Evolutionary conservation across 139 green algal genomes (phyloP), one percentile per base, ranked within the genome.

Genomic region (Tetratostichococcus sp.): DNA sequence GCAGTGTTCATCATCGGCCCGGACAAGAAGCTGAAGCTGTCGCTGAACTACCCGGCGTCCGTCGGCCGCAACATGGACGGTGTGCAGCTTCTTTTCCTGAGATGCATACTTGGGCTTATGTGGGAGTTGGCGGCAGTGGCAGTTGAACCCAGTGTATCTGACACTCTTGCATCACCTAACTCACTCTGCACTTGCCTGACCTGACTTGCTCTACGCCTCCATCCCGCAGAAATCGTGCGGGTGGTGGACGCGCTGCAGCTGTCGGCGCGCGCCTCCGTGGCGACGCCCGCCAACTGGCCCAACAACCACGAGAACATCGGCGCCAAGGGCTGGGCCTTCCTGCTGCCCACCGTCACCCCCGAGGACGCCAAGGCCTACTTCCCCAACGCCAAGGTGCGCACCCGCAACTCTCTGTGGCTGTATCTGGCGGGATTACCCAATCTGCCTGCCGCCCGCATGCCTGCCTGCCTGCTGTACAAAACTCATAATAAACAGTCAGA

Each of bases 21-120:
- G 31, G 86, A 90, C 77, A 88, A 88, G 79, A 90, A 88, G 82
- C 76, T 91, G 30, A 86, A 88, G 77, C 75, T 87, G 71, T 82
- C 77, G 1, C 77, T 90, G 39, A 82, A 83, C 75, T 88, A 88
- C 79, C 83, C 83, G 33, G 83, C 83, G 8, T 84, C 76, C 33
- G 80, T 85, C 11, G 83, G 83, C 34, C 75, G 83, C 58, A 88
- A 88, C 72, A 85, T 88, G 79, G 79, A 87, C 28, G 83, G n/a
- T n/a, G n/a, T n/a, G n/a, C n/a, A n/a, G n/a, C n/a, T n/a, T n/a
- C n/a, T n/a, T n/a, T n/a, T n/a, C n/a, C n/a, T n/a, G n/a, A n/a
- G n/a, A n/a, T n/a, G n/a, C n/a, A n/a, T n/a, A n/a, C n/a, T n/a
- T n/a, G n/a, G n/a, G n/a, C n/a, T n/a, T n/a, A n/a, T n/a, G n/a